Evolutionary conservation across 2,329 filamentous ascomycete species (phyloP), one percentile per base, ranked within the genome.

Genomic region (Pyricularia sp.): DNA sequence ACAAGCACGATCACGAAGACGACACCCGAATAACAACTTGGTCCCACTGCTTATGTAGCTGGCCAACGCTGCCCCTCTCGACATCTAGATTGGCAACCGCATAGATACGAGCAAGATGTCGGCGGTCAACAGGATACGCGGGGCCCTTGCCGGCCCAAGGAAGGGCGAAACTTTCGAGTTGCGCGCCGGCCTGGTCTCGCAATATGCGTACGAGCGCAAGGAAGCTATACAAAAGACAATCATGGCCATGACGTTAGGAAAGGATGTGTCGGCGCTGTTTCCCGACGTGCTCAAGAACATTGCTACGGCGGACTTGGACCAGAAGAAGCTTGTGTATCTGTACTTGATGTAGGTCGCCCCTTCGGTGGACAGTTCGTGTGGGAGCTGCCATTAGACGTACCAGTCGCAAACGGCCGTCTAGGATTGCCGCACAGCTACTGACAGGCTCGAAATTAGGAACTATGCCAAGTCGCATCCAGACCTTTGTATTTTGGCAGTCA

Each of bases 171-270:
- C 95, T 20, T 98, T 97, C 79, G 95, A 99, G 85, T 83, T 99
- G 81, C 91, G 95, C 79, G 93, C 94, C 72, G 95, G 95, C 58
- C 84, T 99, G 79, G 95, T 96, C 72, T 99, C 95, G 72, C 95
- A 99, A 83, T 99, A 98, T 90, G 95, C 95, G 70, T 97, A 96
- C 82, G 95, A 99, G 87, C 90, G 93, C 76, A 99, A 99, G 81
- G 95, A 99, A 84, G 92, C 95, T 28, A 99, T 99, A 75, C 95
- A 99, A 79, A 98, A 97, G 86, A 99, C 95, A 72, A 99, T 99
- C 82, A 98, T 98, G 94, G 94, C 95, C 78, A 99, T 99, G 95
- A 99, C 95, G 1, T 80, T 99, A 74, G 95, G 95, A 79, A 99
- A 99, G 81, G 95, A 99, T 81, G 95, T 99, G 70, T 99, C 95